phyloP scores from a whole-genome alignment of 2,329 filamentous ascomycete genomes.

The Colletotrichum musicola region DNA sequence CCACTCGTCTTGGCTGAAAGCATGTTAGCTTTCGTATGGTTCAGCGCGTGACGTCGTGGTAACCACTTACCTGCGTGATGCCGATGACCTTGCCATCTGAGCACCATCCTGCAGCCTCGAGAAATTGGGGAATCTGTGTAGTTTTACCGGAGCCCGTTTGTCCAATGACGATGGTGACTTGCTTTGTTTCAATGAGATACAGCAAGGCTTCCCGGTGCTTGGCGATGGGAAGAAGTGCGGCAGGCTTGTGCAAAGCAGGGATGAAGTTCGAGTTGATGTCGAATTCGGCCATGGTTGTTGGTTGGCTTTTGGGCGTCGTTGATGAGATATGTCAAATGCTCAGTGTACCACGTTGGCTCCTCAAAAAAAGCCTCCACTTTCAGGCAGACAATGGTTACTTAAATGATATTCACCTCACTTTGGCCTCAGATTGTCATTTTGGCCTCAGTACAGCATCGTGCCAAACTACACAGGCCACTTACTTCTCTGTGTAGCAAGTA shows the following conservation, averaged over 20 bases:
- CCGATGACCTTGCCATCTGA: slow-evolving; percentile 84
- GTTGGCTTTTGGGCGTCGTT: background rate
- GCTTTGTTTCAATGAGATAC: slow-evolving; percentile 86
- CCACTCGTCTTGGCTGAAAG: slow-evolving; percentile 83
- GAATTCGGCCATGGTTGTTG: slow-evolving; percentile 64
- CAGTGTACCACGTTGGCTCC: background rate
- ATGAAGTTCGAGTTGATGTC: slow-evolving; percentile 74
- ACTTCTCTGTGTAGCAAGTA: background rate
- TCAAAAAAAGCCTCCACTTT: background rate
- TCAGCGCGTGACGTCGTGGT: background rate
- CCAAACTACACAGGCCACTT: background rate
- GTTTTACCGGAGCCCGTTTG: slow-evolving; percentile 97
- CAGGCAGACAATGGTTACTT: background rate
- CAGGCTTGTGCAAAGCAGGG: slow-evolving; percentile 86
- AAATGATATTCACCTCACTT: background rate
- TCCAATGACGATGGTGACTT: slow-evolving; percentile 89
- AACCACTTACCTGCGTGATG: slow-evolving; percentile 82
- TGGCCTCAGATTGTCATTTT: slow-evolving; percentile 14
- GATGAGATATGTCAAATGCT: background rate
- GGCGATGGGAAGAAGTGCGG: slow-evolving; percentile 86
- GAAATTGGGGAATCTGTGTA: slow-evolving; percentile 93
- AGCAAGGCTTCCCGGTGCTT: slow-evolving; percentile 83
- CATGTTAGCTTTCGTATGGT: slow-evolving; percentile 5
- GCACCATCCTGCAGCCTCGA: slow-evolving; percentile 92
- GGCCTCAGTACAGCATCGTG: slow-evolving; percentile 11